A percentile compares a stretch with the other conserved stretches of the same genome.
phyloP scores from a whole-genome alignment of 2,329 filamentous ascomycete genomes.

The Trichoderma afroharzianum region DNA sequence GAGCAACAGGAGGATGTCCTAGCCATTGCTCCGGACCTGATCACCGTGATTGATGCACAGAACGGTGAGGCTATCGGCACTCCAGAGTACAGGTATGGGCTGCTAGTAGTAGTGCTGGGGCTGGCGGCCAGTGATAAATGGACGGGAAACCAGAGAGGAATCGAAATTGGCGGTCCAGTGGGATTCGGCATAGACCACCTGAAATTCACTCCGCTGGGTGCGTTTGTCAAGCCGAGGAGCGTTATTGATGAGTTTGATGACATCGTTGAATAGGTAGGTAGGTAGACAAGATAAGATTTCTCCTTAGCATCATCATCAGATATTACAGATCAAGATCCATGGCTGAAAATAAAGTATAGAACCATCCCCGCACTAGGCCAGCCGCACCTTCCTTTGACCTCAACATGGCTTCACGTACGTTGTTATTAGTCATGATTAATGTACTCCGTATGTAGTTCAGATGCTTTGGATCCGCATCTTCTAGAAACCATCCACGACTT shows the following conservation, averaged over 20 bases:
- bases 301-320: background rate
- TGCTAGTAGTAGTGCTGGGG: constrained; percentile 48
- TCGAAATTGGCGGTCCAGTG: constrained; percentile 48
- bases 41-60: constrained; percentile 53
- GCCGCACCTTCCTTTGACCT: background rate
- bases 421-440: background rate
- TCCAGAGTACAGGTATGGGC: constrained; percentile 53
- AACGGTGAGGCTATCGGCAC: constrained; percentile 55
- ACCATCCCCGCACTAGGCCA: background rate
- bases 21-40: constrained; percentile 54
- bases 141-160: constrained; percentile 43
- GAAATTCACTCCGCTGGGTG: constrained; percentile 45
- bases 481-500: background rate
- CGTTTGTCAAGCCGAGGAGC: constrained; percentile 46
- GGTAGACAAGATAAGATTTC: background rate
- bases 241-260: constrained; percentile 49
- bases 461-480: background rate
- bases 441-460: background rate
- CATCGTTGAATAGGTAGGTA: background rate
- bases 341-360: background rate
- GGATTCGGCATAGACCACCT: constrained; percentile 47
- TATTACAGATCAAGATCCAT: background rate
- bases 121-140: constrained; percentile 44
- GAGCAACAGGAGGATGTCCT: constrained; percentile 43
- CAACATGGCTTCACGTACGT: background rate